phyloP scores from a whole-genome alignment of 768 basidiomycete species.

The Phylloporus rhodoxanthus region DNA sequence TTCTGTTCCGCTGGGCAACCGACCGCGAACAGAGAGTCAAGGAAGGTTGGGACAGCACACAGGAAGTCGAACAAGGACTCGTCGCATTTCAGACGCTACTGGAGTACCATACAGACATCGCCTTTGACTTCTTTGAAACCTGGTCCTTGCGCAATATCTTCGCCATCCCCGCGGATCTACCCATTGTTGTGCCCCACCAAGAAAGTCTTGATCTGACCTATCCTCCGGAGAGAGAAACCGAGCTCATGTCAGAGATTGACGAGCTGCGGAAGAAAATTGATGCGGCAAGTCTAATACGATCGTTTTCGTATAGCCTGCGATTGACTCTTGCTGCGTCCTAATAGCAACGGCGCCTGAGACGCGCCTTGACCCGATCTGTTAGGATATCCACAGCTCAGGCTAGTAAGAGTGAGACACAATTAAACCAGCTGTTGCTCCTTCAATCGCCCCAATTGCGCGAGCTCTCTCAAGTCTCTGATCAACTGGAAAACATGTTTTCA shows the following conservation, averaged over 20 bases:
- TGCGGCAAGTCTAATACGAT: conserved; percentile 44
- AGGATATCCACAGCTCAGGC: conserved; percentile 43
- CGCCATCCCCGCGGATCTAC: conserved; percentile 60
- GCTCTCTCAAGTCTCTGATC: conserved; percentile 36
- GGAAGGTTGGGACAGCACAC: conserved; percentile 52
- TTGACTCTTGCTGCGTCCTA: conserved; percentile 8
- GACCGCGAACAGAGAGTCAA: conserved; percentile 45
- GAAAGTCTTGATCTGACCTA: conserved; percentile 59
- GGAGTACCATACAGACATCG: conserved; percentile 82
- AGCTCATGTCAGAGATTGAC: conserved; percentile 63
- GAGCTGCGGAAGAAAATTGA: conserved; percentile 61
- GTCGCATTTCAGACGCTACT: conserved; percentile 85
- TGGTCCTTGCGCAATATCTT: conserved; percentile 90
- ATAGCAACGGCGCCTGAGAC: conserved; percentile 64
- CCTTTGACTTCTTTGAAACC: conserved; percentile 87
- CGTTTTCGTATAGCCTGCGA: not conserved
- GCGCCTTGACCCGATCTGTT: conserved; percentile 49
- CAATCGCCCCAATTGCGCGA: conserved; percentile 34
- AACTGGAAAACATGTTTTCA: conserved; percentile 41
- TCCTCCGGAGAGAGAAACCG: conserved; percentile 52
- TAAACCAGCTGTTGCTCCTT: conserved; percentile 42
- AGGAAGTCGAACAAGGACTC: conserved; percentile 73
- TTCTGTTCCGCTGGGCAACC: conserved; percentile 69
- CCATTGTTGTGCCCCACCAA: conserved; percentile 74
- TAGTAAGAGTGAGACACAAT: conserved; percentile 40